Evolutionary conservation across 1,139 yeast genomes (phyloP).

Genomic region (Taphrina betulina): DNA sequence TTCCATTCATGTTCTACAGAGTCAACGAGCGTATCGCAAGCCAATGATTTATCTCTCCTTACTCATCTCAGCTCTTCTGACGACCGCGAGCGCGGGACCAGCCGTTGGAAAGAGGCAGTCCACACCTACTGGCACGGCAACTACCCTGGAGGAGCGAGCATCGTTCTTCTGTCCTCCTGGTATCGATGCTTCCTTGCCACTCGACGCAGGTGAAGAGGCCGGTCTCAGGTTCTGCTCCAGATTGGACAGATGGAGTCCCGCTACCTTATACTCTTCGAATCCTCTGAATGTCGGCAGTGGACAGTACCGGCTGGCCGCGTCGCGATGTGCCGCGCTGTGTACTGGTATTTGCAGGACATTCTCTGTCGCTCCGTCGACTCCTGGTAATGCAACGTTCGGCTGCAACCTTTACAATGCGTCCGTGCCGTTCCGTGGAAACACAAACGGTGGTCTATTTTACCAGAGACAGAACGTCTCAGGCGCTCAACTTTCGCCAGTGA

Average conservation of each 20-base stretch:
- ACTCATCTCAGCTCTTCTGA: background rate
- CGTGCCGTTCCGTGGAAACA: constrained; percentile 29
- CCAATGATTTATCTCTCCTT: too few species aligned
- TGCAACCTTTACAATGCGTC: constrained; percentile 31
- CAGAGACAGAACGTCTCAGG: constrained; percentile 23
- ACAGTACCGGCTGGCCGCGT: constrained; percentile 23
- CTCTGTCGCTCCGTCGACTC: constrained; percentile 29
- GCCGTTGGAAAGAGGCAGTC: constrained; percentile 23
- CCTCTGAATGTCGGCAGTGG: constrained; percentile 25
- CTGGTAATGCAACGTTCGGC: constrained; percentile 29
- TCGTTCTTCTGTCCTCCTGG: constrained; percentile 30
- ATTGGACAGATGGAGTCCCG: constrained; percentile 30
- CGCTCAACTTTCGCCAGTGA: constrained; percentile 3
- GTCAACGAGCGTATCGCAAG: too few species aligned
- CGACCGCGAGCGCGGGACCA: background rate
- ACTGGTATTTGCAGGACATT: constrained; percentile 23
- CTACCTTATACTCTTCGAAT: constrained; percentile 16
- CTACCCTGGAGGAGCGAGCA: constrained; percentile 22
- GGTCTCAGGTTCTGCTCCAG: constrained; percentile 30
- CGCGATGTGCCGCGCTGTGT: constrained; percentile 28
- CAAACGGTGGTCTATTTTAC: constrained; percentile 32
- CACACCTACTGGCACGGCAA: constrained; percentile 8
- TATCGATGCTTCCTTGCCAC: constrained; percentile 28
- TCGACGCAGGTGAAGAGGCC: constrained; percentile 18
- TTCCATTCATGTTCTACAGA: too few species aligned